Base-by-base conservation (phyloP, 768 basidiomycete species). In the Rhizopogon vulgaris region DNA sequence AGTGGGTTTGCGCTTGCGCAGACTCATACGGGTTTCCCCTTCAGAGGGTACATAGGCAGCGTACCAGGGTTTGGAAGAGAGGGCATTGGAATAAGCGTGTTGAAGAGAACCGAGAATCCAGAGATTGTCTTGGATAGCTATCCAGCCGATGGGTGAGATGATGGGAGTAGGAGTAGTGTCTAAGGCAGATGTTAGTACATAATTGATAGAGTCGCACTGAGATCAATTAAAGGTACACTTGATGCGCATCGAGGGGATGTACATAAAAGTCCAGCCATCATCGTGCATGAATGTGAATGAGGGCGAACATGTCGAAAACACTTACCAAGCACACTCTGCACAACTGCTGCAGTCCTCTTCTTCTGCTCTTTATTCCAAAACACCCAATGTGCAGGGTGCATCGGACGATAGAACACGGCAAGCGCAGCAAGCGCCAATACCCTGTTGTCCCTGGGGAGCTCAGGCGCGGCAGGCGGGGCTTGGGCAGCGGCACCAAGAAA, bases 351-450 rank as follows among this genome's bases (percentile, higher is more conserved):
- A 15, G 80, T 83, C 22, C 63, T 64, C 51, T 60, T 64, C 61
- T 76, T 78, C 58, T 73, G 70, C 43, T 73, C 74, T 54, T 71
- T 73, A 41, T 72, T 75, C 84, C 84, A 86, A 61, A 86, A 78
- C n/a, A 80, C 65, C 77, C 79, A 80, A 58, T 84, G 83, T 6
- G 75, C 78, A 12, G 76, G 76, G 62, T 83, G 76, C 28, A 72
- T 70, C 14, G 77, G 77, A 43, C 71, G 69, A 58, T 79, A 75
- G 57, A 83, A 76, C 11, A 85, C 78, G 9, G 76, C 74, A 54
- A 86, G 76, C 2, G 84, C 84, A 4, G 78, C 79, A 48, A 86
- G 77, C 25, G 77, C 74, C 54, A 82, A 75, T 51, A 84, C 63
- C 52, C 73, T 60, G 37, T 57, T 61, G 62, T 52, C 76, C 67